phyloP scores from a whole-genome alignment of 371 early-diverging fungal genomes.

The Lichtheimia corymbifera region DNA sequence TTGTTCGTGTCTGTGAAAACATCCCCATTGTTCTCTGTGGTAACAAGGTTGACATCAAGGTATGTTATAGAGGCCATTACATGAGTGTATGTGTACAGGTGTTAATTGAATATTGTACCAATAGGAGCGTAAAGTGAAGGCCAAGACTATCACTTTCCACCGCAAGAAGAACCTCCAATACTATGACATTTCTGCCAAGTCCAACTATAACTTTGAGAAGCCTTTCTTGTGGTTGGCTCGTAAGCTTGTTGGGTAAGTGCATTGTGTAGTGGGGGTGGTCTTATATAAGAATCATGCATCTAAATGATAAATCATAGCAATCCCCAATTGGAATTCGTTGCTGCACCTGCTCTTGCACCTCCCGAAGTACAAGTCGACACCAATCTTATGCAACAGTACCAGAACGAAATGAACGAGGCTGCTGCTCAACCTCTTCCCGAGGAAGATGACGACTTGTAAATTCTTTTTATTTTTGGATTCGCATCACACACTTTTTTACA shows the following conservation, averaged over 20 bases:
- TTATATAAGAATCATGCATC: background rate
- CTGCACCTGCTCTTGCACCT: slow-evolving; percentile 96
- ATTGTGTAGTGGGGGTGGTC: background rate
- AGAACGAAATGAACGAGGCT: slow-evolving; percentile 73
- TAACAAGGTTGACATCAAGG: slow-evolving; percentile 99
- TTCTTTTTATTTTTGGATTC: slow-evolving; percentile 5
- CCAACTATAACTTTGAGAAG: slow-evolving; percentile 99
- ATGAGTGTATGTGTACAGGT: slow-evolving; percentile 55
- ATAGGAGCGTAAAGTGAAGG: slow-evolving; percentile 95
- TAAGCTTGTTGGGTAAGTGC: slow-evolving; percentile 83
- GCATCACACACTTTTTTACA: slow-evolving; percentile 2
- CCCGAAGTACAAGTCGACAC: slow-evolving; percentile 92
- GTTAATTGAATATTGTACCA: slow-evolving; percentile 7
- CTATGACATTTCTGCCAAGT: slow-evolving; percentile 99
- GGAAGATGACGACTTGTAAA: slow-evolving; percentile 77
- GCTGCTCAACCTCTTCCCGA: slow-evolving; percentile 86
- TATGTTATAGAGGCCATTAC: slow-evolving; percentile 10
- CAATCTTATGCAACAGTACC: slow-evolving; percentile 76
- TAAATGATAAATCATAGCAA: slow-evolving; percentile 53
- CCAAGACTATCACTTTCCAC: slow-evolving; percentile 99
- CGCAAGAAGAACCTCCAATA: slow-evolving; percentile 99
- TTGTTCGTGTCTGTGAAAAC: slow-evolving; percentile 98
- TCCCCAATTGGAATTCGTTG: slow-evolving; percentile 95
- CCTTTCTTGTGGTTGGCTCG: slow-evolving; percentile 99
- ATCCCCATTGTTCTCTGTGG: slow-evolving; percentile 99